These are phyloP conservation scores for Claviceps arundinis DNA, from an alignment of 2,329 filamentous ascomycete genomes.

Conservation along the genomic window DNA sequence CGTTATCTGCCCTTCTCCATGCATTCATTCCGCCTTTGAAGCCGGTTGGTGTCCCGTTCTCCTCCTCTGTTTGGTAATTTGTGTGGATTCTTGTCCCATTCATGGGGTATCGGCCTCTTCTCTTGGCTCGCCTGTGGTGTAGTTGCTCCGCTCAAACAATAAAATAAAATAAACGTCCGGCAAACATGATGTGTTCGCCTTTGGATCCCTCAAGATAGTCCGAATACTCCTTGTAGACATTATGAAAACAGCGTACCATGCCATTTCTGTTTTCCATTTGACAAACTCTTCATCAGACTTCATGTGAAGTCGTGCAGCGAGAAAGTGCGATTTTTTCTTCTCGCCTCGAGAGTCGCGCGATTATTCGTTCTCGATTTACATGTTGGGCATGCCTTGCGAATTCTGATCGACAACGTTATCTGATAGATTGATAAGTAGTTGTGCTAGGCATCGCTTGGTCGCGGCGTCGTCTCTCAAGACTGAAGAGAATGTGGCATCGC, in stretches of 20 bases:
- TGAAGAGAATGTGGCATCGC: conserved; percentile 92
- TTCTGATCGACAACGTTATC: conserved; percentile 58
- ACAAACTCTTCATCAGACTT: background rate
- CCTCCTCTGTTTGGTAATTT: background rate
- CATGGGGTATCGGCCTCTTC: background rate
- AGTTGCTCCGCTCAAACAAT: background rate
- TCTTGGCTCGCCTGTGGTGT: background rate
- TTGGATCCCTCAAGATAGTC: background rate
- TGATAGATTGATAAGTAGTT: conserved; percentile 89
- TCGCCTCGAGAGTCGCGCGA: background rate
- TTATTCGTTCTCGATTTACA: conserved; percentile 15
- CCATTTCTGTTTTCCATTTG: background rate
- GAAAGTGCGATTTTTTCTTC: background rate
- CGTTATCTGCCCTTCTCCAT: background rate
- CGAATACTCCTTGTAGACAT: background rate
- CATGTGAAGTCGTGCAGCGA: conserved; percentile 4
- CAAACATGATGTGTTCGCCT: background rate
- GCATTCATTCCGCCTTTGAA: too few species aligned
- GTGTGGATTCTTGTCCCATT: background rate
- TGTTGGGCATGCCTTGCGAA: conserved; percentile 20
- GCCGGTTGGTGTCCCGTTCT: background rate
- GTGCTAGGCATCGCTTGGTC: conserved; percentile 93
- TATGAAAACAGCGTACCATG: conserved; percentile 1
- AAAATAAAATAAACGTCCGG: background rate
- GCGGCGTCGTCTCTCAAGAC: conserved; percentile 94